Percentiles rank a stretch among this genome's conserved stretches.
These are phyloP conservation scores for Verbena officinalis DNA, from an alignment of 257 asterid species.

Conservation along the genomic window DNA sequence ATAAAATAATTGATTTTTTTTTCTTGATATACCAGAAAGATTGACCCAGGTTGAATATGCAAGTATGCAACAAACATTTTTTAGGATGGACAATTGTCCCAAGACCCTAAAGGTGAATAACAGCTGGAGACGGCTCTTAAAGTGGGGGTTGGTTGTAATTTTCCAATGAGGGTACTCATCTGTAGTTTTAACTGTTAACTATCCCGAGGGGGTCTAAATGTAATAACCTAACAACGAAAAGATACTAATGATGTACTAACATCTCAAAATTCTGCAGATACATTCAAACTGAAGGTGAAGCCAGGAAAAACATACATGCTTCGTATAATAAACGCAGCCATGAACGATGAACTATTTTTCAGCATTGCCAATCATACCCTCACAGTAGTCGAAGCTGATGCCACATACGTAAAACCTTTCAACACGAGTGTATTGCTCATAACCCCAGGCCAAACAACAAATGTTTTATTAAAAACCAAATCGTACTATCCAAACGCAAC, in stretches of 20 bases:
- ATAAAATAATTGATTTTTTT: too few species aligned
- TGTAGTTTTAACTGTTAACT: too few species aligned
- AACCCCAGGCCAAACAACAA: constrained; percentile 72
- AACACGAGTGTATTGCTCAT: constrained; percentile 43
- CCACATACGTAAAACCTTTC: constrained; percentile 63
- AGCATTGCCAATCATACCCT: constrained; percentile 68
- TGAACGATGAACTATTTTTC: constrained; percentile 69
- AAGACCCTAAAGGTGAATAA: too few species aligned
- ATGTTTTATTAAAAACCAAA: constrained; percentile 61
- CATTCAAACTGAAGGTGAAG: constrained; percentile 56
- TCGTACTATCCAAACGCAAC: constrained; percentile 50
- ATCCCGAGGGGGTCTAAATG: too few species aligned
- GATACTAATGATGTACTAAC: neutral
- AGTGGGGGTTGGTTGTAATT: too few species aligned
- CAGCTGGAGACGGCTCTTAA: too few species aligned
- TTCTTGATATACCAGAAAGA: too few species aligned
- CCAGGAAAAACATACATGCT: constrained; percentile 70
- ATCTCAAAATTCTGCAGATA: constrained; percentile 41
- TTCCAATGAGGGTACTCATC: too few species aligned
- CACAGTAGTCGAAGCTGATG: constrained; percentile 67
- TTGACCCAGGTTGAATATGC: too few species aligned
- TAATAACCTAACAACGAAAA: neutral
- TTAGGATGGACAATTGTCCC: too few species aligned
- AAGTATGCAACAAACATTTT: too few species aligned
- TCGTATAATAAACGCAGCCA: constrained; percentile 72